Base-by-base conservation (phyloP, 768 basidiomycete species). In the Tylopilus subfusipes region DNA sequence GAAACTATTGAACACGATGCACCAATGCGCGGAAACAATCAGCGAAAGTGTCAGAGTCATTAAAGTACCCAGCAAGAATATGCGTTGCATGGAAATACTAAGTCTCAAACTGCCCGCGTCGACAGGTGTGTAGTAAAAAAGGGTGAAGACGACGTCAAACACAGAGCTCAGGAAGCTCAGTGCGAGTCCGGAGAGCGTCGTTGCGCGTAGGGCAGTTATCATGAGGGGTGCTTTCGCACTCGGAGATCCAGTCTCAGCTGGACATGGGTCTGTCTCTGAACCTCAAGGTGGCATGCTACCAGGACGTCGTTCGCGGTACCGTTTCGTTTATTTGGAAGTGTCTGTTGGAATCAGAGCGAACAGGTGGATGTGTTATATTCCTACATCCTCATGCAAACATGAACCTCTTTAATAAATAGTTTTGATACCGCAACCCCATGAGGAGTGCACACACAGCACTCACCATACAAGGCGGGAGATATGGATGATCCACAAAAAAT, bases 81-180 rank as follows among this genome's bases (percentile, higher is more conserved):
- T 13, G 31, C 12, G 13, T 4, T 13, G 12, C 31, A 13, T 11
- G 13, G 3, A 12, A 33, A 33, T 33, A 13, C 31, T 33, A 33
- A 85, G 80, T 4, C 73, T 72, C 9, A 86, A 69, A 10, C 85
- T 83, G 11, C 85, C 85, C 0, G 71, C 59, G 22, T 72, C 56
- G 21, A 85, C 66, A 11, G 82, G 73, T 4, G 83, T 78, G 62
- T 83, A 86, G 56, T 80, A 82, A 60, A 81, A 83, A 11, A 85
- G 74, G 5, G 83, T 80, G 61, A 85, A 84, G 6, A 83, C 76
- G 5, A 82, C 80, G 48, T 84, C 82, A 56, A 83, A 87, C 1
- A 77, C 76, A 1, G 78, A 79, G 10, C 74, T 72, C 55, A 79
- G 70, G 70, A 84, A 83, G 44, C 73, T 74, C 14, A 83, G 68